Evolutionary conservation across 768 basidiomycete species (phyloP).

Genomic region (Lanmaoa rubissima): DNA sequence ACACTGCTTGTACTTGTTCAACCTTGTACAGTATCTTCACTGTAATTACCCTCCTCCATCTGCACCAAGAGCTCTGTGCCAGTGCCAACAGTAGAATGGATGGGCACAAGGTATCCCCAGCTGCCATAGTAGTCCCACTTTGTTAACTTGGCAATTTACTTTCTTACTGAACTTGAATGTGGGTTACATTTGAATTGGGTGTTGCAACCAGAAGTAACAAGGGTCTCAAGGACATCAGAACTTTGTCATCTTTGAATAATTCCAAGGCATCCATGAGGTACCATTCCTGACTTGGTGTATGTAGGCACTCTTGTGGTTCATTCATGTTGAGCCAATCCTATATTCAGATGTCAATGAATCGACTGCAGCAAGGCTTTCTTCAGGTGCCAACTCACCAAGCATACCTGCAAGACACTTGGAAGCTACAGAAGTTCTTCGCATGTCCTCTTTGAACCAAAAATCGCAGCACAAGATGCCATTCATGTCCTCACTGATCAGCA

Average conservation of each 20-base stretch:
- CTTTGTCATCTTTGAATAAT: not conserved
- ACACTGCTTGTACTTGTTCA: not conserved
- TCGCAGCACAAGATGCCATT: not conserved
- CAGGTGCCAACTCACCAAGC: not conserved
- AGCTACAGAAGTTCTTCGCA: conserved; percentile 6
- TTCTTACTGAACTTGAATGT: too few relatives aligned
- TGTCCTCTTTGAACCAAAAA: conserved; percentile 4
- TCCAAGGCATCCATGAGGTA: not conserved
- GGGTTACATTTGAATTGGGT: not conserved
- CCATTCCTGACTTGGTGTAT: not conserved
- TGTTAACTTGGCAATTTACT: too few relatives aligned
- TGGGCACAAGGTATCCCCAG: not conserved
- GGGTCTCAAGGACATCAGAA: not conserved
- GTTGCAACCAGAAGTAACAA: conserved; percentile 1
- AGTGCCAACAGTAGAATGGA: too few relatives aligned
- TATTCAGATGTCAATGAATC: not conserved
- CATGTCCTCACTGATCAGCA: not conserved
- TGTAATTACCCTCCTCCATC: too few relatives aligned
- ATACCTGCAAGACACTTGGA: not conserved
- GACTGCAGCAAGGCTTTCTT: not conserved
- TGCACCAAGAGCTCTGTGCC: too few relatives aligned
- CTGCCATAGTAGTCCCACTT: not conserved
- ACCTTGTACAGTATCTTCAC: not conserved
- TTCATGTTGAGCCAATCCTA: conserved; percentile 1
- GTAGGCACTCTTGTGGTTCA: not conserved